A percentile compares a stretch with the other conserved stretches of the same genome.
Evolutionary conservation across 768 basidiomycete genomes (phyloP).

Genomic region (Leucocoprinus leucothites): DNA sequence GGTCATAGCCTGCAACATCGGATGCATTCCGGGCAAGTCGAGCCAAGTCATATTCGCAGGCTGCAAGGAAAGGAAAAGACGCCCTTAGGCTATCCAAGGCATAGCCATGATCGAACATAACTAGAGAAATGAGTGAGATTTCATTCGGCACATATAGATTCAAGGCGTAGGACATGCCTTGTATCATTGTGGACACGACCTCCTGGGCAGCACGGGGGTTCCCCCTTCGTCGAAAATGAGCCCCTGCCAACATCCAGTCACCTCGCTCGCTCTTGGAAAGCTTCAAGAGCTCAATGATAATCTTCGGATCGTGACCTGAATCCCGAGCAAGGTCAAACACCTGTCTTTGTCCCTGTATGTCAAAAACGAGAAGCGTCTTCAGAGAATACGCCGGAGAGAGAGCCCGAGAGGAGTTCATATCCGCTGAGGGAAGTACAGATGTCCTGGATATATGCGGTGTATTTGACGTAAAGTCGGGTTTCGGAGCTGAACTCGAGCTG

Average conservation of each 20-base stretch:
- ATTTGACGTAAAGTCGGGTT: background rate
- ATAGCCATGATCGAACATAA: constrained; percentile 34
- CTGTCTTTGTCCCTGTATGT: constrained; percentile 37
- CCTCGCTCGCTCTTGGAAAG: constrained; percentile 42
- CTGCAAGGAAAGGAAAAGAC: constrained; percentile 13
- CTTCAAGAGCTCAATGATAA: constrained; percentile 45
- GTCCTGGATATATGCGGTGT: constrained; percentile 3
- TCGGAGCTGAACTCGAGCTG: background rate
- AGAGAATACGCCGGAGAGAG: constrained; percentile 18
- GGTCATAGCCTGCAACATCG: background rate
- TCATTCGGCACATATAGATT: background rate
- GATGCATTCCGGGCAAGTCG: background rate
- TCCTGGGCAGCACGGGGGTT: constrained; percentile 40
- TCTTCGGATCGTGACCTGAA: constrained; percentile 40
- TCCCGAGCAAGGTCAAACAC: constrained; percentile 35
- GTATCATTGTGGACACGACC: constrained; percentile 43
- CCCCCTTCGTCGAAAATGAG: constrained; percentile 48
- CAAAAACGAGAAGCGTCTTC: constrained; percentile 28
- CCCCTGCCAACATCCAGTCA: constrained; percentile 55
- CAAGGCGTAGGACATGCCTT: constrained; percentile 31
- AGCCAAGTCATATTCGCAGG: constrained; percentile 15
- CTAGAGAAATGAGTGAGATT: constrained; percentile 26
- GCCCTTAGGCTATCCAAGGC: constrained; percentile 29
- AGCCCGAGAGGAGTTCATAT: constrained; percentile 7
- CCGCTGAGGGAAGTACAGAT: background rate